Evolutionary conservation across 192 early-diverging fungal genomes (phyloP).

Genomic region (Podila horticola): DNA sequence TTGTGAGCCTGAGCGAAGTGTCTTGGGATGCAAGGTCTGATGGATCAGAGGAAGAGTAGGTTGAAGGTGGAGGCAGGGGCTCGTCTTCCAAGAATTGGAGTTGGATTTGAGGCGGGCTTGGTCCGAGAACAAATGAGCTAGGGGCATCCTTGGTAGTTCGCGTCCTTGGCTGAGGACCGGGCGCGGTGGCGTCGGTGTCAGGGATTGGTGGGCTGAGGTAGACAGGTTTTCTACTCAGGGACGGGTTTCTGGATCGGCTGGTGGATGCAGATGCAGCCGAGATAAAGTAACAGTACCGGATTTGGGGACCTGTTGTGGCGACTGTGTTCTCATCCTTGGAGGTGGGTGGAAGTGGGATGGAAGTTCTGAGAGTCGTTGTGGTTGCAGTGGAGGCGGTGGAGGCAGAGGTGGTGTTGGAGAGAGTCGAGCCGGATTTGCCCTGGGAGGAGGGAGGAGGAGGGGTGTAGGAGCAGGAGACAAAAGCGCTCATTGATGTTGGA

Average conservation of each 20-base stretch:
- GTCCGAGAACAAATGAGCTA: slow-evolving; percentile 18
- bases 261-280: slow-evolving; percentile 22
- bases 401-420: slow-evolving; percentile 33
- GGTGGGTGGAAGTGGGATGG: not conserved
- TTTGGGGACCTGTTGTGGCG: slow-evolving; percentile 14
- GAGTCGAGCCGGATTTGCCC: slow-evolving; percentile 11
- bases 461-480: slow-evolving; percentile 33
- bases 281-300: slow-evolving; percentile 52
- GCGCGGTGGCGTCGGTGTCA: slow-evolving; percentile 12
- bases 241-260: slow-evolving; percentile 7
- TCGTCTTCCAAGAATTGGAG: slow-evolving; percentile 38
- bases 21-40: not conserved
- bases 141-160: slow-evolving; percentile 1
- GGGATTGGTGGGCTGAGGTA: slow-evolving; percentile 33
- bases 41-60: not conserved
- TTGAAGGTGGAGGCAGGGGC: slow-evolving; percentile 24
- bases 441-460: slow-evolving; percentile 34
- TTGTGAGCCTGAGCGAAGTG: not conserved
- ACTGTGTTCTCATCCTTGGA: not conserved
- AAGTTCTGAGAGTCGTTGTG: not conserved
- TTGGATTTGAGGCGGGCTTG: slow-evolving; percentile 44
- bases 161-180: slow-evolving; percentile 32
- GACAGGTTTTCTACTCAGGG: slow-evolving; percentile 14
- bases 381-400: not conserved
- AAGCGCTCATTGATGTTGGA: slow-evolving; percentile 18